Evolutionary conservation across 2,329 filamentous ascomycete species (phyloP).

Genomic region (Lecanicillium sp.): DNA sequence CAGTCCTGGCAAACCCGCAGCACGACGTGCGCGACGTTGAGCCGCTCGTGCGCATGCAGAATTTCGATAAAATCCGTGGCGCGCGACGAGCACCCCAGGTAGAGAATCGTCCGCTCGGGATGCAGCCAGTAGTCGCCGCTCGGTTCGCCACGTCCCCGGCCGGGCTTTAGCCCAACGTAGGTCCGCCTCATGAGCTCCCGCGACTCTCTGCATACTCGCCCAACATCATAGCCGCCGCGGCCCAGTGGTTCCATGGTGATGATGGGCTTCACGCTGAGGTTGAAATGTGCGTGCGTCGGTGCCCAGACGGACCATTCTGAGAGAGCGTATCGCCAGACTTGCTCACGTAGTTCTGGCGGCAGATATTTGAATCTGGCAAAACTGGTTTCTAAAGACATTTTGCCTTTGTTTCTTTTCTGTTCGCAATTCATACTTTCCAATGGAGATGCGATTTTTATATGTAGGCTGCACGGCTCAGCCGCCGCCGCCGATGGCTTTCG

Average conservation of each 20-base stretch:
- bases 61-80: constrained; percentile 8
- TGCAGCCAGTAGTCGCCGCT: constrained; percentile 6
- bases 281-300: constrained; percentile 6
- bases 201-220: constrained; percentile 5
- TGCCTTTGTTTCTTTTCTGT: too few relatives aligned
- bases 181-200: constrained; percentile 2
- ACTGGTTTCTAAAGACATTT: background rate
- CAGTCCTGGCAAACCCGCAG: constrained; percentile 3
- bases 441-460: too few relatives aligned
- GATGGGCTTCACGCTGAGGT: constrained; percentile 4
- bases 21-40: constrained; percentile 5
- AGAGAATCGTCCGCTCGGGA: constrained; percentile 4
- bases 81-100: constrained; percentile 6
- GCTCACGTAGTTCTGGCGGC: constrained; percentile 4
- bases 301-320: constrained; percentile 6
- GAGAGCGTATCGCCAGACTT: constrained; percentile 5
- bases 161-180: constrained; percentile 2
- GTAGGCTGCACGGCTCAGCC: too few relatives aligned
- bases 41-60: constrained; percentile 2
- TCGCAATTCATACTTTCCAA: too few relatives aligned
- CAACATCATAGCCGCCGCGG: constrained; percentile 1
- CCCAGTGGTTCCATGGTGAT: constrained; percentile 5
- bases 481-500: too few relatives aligned
- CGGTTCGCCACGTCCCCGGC: background rate
- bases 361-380: constrained; percentile 1